Base-by-base conservation (phyloP, 768 basidiomycete species). In the Cystobasidium ongulense region DNA sequence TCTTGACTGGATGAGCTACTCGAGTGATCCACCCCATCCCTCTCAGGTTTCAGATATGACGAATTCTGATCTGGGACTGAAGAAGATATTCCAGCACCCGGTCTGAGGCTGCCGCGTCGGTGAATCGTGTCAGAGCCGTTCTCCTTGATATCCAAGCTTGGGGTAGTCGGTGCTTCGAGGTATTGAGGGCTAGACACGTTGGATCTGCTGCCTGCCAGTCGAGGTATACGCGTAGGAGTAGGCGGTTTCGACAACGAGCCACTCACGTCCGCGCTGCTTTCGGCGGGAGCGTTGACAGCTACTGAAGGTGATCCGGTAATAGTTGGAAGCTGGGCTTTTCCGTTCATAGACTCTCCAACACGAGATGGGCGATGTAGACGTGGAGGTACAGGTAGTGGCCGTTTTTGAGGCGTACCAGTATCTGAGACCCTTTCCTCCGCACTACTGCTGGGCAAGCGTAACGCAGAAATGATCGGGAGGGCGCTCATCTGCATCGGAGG, bases 1-100 rank as follows among this genome's bases (percentile, higher is more conserved):
- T 81, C 92, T 95, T 86, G 96, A 96, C 87, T 97, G 96, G 74
- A 96, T 87, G 82, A 97, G 97, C 43, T 80, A 97, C 94, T 8
- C 87, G 80, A 29, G 92, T 91, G 46, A 4, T 50, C 46, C 18
- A 50, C 46, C 3, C n/a, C 46, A 50, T 50, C 76, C 88, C 90
- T 77, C 95, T 88, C 23, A 87, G 82, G 79, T 96, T 97, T 95
- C 95, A 98, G 71, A 95, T 83, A 31, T 91, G 93, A 72, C 96
- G 91, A 79, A 93, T 90, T 71, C 76, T 77, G 75, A 10, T 8
- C 25, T 17, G 67, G 39, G 21, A 35, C 54, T 10, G 75, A 68
- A 5, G 63, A 65, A 29, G 59, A 57, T 31, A 71, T 57, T 3
- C 68, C 68, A 59, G 53, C 15, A 17, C 68, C 68, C 3, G 68